Evolutionary conservation across 1,139 yeast species (phyloP).

Genomic region (Magnusiomyces suaveolens): DNA sequence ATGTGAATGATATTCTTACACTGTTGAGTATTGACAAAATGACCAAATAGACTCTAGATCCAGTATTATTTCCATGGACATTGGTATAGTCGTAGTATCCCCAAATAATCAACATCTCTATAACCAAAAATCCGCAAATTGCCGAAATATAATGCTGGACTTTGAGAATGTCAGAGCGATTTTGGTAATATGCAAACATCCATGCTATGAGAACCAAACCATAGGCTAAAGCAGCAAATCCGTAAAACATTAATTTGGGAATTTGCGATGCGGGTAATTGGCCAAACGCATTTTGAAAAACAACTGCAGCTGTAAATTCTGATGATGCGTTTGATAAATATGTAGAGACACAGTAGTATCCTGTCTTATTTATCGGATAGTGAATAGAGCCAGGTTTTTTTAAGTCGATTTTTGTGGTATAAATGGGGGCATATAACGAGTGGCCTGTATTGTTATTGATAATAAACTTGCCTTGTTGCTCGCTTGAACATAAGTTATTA

Average conservation of each 20-base stretch:
- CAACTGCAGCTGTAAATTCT: slow-evolving; percentile 53
- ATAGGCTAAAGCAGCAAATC: slow-evolving; percentile 73
- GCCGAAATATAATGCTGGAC: slow-evolving; percentile 85
- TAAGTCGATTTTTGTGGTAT: slow-evolving; percentile 46
- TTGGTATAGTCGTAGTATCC: slow-evolving; percentile 82
- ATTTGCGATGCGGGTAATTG: slow-evolving; percentile 80
- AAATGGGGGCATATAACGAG: slow-evolving; percentile 44
- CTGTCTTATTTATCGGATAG: slow-evolving; percentile 64
- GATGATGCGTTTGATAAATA: slow-evolving; percentile 36
- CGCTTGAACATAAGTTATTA: slow-evolving; percentile 46
- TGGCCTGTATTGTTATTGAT: no score
- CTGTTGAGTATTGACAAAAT: slow-evolving; percentile 73
- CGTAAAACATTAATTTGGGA: slow-evolving; percentile 85
- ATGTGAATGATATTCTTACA: slow-evolving; percentile 74
- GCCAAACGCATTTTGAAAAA: slow-evolving; percentile 88
- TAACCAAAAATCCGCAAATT: slow-evolving; percentile 70
- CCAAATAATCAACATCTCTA: slow-evolving; percentile 84
- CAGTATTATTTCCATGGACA: slow-evolving; percentile 47
- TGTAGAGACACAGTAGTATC: slow-evolving; percentile 85
- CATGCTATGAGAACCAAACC: slow-evolving; percentile 75
- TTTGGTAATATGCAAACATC: slow-evolving; percentile 77
- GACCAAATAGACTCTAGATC: slow-evolving; percentile 64
- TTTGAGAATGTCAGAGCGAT: slow-evolving; percentile 79
- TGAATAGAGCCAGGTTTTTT: slow-evolving; percentile 52
- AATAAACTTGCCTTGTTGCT: slow-evolving; percentile 54